phyloP scores from a whole-genome alignment of 441 rosid species.

The Populus trichocarpa region DNA sequence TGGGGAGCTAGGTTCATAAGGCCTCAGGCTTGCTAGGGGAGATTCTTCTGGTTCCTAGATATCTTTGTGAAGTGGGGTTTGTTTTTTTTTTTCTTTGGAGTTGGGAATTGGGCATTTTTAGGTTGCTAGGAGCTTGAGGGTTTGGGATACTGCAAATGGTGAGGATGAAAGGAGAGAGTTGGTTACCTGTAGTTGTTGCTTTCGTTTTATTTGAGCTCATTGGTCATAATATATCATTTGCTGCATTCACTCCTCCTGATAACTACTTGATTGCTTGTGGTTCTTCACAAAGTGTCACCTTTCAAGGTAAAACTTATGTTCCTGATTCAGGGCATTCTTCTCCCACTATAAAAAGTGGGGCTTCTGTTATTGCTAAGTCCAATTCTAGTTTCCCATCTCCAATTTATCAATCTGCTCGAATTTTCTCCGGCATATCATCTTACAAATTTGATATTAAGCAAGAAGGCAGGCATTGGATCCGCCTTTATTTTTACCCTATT shows the following conservation, averaged over 20 bases:
- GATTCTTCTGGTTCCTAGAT: too few species aligned
- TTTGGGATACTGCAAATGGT: slow-evolving; percentile 22
- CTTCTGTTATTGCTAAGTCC: slow-evolving; percentile 43
- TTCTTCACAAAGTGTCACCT: slow-evolving; percentile 60
- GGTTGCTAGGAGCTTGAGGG: slow-evolving; percentile 14
- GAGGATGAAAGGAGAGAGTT: slow-evolving; percentile 43
- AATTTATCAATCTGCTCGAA: slow-evolving; percentile 72
- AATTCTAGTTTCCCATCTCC: slow-evolving; percentile 48
- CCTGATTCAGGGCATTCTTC: slow-evolving; percentile 66
- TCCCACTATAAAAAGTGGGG: slow-evolving; percentile 48
- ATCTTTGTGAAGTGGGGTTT: not conserved
- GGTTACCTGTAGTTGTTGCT: slow-evolving; percentile 33
- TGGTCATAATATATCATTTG: slow-evolving; percentile 33
- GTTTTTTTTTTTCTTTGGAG: slow-evolving; percentile 11
- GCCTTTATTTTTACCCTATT: slow-evolving; percentile 78
- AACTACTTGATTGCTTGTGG: slow-evolving; percentile 86
- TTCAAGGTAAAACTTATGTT: slow-evolving; percentile 67
- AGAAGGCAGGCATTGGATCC: slow-evolving; percentile 92
- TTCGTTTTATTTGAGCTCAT: slow-evolving; percentile 33
- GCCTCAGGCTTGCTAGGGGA: not conserved
- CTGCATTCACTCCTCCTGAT: slow-evolving; percentile 60
- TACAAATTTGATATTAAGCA: slow-evolving; percentile 62
- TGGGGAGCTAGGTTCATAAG: slow-evolving; percentile 8
- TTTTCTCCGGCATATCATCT: slow-evolving; percentile 64
- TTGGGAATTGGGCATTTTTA: slow-evolving; percentile 18